Conservation (phyloP, 768 basidiomycete species). For the Strobilomyces dryophilus region DNA sequence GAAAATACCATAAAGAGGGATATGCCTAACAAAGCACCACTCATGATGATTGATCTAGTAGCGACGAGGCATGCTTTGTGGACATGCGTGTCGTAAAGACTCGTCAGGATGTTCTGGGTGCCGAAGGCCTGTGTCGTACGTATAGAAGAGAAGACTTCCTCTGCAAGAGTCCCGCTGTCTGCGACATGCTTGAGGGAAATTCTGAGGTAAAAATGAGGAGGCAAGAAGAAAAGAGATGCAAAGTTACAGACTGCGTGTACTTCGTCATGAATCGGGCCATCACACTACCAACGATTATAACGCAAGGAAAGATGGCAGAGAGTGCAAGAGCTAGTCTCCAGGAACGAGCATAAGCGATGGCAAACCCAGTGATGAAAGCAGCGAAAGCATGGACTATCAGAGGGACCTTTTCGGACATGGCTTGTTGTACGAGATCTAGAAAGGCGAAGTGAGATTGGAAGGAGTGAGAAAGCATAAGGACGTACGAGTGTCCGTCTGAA, state of each 20-base stretch:
- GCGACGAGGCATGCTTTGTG: slow-evolving; percentile 49
- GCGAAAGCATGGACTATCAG: slow-evolving; percentile 58
- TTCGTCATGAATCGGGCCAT: slow-evolving; percentile 66
- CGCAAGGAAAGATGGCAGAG: slow-evolving; percentile 80
- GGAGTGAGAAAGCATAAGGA: not conserved
- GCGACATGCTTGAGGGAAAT: no score
- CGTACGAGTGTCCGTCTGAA: slow-evolving; percentile 82
- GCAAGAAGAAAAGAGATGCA: not conserved
- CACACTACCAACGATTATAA: slow-evolving; percentile 63
- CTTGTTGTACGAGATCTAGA: slow-evolving; percentile 82
- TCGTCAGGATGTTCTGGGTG: slow-evolving; percentile 58
- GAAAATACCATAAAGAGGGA: slow-evolving; percentile 86
- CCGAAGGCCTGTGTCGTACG: slow-evolving; percentile 70
- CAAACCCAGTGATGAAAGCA: slow-evolving; percentile 78
- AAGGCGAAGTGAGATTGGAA: not conserved
- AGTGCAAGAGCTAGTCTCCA: slow-evolving; percentile 86
- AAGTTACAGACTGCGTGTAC: slow-evolving; percentile 59
- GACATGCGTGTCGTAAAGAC: slow-evolving; percentile 64
- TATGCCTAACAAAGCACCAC: slow-evolving; percentile 57
- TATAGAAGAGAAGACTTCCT: no score
- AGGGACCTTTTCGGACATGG: slow-evolving; percentile 88
- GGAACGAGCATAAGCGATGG: slow-evolving; percentile 59
- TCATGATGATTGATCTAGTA: slow-evolving; percentile 54
- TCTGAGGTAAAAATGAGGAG: no score
- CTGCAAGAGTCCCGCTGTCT: no score